phyloP scores from a whole-genome alignment of 345 rosid species.

The Ceriops decandra region DNA sequence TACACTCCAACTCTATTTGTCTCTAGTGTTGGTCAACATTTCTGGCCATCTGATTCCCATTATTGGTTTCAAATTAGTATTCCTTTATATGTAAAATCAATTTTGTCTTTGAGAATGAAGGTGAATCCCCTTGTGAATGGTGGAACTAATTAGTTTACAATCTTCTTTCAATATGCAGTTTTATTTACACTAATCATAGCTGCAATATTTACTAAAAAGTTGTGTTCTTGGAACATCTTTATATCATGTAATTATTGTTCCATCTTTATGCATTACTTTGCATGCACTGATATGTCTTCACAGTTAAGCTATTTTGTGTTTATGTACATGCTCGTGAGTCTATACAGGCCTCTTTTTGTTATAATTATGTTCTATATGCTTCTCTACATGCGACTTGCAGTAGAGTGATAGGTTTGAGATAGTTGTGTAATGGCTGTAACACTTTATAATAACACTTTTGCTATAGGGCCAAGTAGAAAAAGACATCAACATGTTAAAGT shows the following conservation, averaged over 20 bases:
- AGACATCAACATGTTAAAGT: no score
- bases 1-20: conserved; percentile 24
- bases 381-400: no score
- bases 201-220: background rate
- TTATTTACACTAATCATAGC: background rate
- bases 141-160: background rate
- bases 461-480: no score
- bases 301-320: background rate
- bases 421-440: no score
- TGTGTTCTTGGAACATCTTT: background rate
- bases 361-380: no score
- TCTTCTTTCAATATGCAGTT: background rate
- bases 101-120: background rate
- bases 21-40: conserved; percentile 13
- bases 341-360: no score
- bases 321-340: background rate
- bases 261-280: background rate
- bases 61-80: background rate
- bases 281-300: background rate
- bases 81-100: background rate
- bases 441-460: no score
- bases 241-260: background rate
- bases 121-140: background rate
- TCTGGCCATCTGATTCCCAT: conserved; percentile 9
- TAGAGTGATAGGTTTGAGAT: no score